Evolutionary conservation across 495 filamentous ascomycete species (phyloP), one percentile per base, ranked within the genome.

Genomic region (Tirmania nivea): DNA sequence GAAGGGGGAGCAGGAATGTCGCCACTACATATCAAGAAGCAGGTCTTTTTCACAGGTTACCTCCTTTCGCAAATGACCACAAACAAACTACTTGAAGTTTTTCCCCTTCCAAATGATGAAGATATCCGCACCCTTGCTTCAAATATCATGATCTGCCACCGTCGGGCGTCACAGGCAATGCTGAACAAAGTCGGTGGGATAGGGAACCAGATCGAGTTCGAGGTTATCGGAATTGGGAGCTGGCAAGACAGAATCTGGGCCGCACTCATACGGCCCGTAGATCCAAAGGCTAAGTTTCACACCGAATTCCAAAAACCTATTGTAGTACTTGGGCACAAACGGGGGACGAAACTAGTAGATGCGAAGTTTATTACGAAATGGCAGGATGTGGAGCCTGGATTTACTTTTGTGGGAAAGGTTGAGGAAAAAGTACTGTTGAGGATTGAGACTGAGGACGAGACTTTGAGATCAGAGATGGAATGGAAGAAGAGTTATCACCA

Each of bases 21-120:
- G 20, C 73, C 71, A 59, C 63, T 87, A 48, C 69, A 76, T 51
- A 86, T 97, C 64, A 87, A 81, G 65, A 85, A 85, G 56, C 83
- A 78, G 11, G 79, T 94, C 50, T 85, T 89, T 69, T 96, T 84
- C 70, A 94, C 89, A n/a, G 88, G 85, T 39, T 96, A 96, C 68
- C 72, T 94, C 57, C 78, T 97, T 62, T 72, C 75, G 21, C 69
- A 75, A 48, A 63, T 73, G 34, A 82, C 85, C 60, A 81, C 81
- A 5, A 73, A 80, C 55, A 74, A 74, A 48, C 69, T 97, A 17
- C 74, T 85, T 49, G 71, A 72, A 2, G 75, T 87, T 50, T 69
- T 81, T 42, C 70, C 83, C 48, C 69, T 77, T 16, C 80, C 81
- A 8, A 68, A 74, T 59, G 64, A 71, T 35, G 66, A 65, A 36